Evolutionary conservation across 768 basidiomycete genomes (phyloP), one percentile per base, ranked within the genome.

Genomic region (Tulasnella sp.): DNA sequence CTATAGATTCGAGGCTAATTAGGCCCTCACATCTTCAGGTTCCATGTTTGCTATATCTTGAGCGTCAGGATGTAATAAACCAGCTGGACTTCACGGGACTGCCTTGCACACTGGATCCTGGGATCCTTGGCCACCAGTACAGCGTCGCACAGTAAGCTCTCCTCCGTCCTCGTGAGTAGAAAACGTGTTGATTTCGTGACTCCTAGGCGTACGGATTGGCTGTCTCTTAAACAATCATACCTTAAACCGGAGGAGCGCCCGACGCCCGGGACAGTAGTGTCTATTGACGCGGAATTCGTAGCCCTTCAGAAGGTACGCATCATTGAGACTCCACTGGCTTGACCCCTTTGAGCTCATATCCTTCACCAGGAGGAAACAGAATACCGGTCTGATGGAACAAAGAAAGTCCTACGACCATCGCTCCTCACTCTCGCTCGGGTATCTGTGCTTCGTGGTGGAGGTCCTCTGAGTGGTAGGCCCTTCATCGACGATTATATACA

Each of bases 401-500:
- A 89, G 69, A 92, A 89, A 66, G 84, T 97, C 34, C 74, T 98
- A 27, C 81, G 92, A 11, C 96, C 96, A 1, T 87, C 92, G 3
- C 82, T 92, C 53, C 80, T 93, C 66, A 90, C 92, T 58, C 76
- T 99, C 5, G 94, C 96, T 24, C 81, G 96, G 22, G 96, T 99
- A 0, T 97, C 93, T 2, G 93, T 94, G 15, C 70, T 98, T 46
- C 80, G 96, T 10, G 93, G 94, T 1, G 78, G 85, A 65, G 92
- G 91, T 0, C 76, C 76, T 0, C 82, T 82, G 61, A 81, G 86
- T 66, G 89, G 89, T 2, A 68, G 85, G 11, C 94, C 96, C 1
- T 96, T 98, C 71, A 96, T 99, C 64, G 96, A 98, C 65, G 96
- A 99, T 66, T 88, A 99, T 66, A 98, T 98, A 38, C 90, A 96